Base-by-base conservation (phyloP, 495 filamentous ascomycete genomes). In the Talaromyces trachyspermus region DNA sequence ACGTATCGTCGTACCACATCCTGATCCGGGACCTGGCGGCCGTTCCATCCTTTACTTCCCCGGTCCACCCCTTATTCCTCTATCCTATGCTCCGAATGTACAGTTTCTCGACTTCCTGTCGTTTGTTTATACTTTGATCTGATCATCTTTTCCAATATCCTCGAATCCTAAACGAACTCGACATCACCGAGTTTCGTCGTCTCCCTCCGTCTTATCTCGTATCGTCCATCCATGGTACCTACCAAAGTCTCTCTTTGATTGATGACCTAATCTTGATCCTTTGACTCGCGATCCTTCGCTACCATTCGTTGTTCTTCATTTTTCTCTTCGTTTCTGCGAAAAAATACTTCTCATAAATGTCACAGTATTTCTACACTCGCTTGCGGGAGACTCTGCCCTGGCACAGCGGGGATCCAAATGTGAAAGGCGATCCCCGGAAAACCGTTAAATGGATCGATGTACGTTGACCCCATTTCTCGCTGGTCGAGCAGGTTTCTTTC, bases 371-470 rank as follows among this genome's bases (percentile, higher is more conserved):
- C 4, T 69, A 69, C 41, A 55, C 54, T 33, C 60, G 60, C 3
- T 48, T 69, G 8, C 42, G 61, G 38, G 62, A 65, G 4, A 61
- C 49, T 2, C 46, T 66, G 1, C 64, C 64, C 2, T 69, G 65
- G 65, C 56, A 52, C 18, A 53, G 52, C 18, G 58, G 57, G 7
- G 57, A 66, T 36, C 52, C 63, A 2, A 56, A 38, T 24, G 53
- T 55, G 32, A 66, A 62, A 46, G 65, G 65, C 17, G 63, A 69
- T 44, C 62, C 65, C 6, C 51, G 62, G 48, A 78, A 78, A 54
- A 80, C 79, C 50, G 78, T 85, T 20, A 83, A 82, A 67, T 85
- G 81, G 81, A 78, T 83, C 29, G 81, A 85, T 73, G 79, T 81
- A 62, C 54, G 77, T 70, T 29, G 22, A 38, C 18, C 39, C 23